Evolutionary conservation across 2,329 filamentous ascomycete genomes (phyloP).

Genomic region (Cercospora sp.): DNA sequence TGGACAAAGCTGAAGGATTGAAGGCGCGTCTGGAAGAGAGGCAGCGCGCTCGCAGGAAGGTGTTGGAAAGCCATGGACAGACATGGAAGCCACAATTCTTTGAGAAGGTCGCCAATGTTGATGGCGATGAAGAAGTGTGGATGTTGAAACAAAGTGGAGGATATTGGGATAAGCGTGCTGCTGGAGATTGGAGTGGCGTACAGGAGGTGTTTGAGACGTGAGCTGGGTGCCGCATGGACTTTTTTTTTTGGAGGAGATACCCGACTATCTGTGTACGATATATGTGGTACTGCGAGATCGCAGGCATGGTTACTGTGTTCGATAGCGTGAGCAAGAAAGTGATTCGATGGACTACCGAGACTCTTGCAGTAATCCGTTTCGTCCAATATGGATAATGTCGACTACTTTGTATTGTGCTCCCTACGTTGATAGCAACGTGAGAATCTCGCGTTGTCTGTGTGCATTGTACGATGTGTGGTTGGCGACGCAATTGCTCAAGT

Average conservation of each 20-base stretch:
- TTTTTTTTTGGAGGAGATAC: conserved; percentile 12
- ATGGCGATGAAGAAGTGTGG: conserved; percentile 51
- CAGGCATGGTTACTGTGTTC: not conserved
- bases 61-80: conserved; percentile 73
- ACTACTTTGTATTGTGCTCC: not conserved
- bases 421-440: not conserved
- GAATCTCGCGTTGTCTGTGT: not conserved
- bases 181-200: conserved; percentile 64
- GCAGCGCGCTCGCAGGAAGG: conserved; percentile 72
- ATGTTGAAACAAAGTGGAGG: conserved; percentile 74
- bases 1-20: conserved; percentile 79
- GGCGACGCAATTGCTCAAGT: not conserved
- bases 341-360: not conserved
- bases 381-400: not conserved
- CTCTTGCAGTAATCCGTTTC: not conserved
- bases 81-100: conserved; percentile 82
- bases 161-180: conserved; percentile 86
- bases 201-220: conserved; percentile 54
- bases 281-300: not conserved
- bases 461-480: not conserved
- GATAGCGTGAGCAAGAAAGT: not conserved
- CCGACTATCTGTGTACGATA: not conserved
- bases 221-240: conserved; percentile 1
- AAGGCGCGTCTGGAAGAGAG: conserved; percentile 84
- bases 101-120: conserved; percentile 56